These are phyloP conservation scores for Colletotrichum nymphaeae DNA, from an alignment of 2,329 filamentous ascomycete genomes.

Conservation along the genomic window DNA sequence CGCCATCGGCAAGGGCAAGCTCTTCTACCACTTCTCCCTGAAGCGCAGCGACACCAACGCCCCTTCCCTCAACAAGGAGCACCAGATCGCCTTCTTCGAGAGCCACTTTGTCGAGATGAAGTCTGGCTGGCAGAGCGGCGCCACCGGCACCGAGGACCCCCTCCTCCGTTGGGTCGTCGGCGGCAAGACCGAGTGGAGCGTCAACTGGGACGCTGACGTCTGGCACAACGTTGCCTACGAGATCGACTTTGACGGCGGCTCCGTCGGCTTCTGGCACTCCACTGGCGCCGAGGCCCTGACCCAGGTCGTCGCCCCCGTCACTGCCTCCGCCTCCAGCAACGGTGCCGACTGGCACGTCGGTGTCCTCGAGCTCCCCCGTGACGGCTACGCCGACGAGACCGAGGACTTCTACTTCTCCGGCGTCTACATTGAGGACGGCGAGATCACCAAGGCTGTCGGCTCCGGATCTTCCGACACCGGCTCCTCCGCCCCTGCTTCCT, in stretches of 20 bases:
- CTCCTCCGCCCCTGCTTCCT: slow-evolving; percentile 1
- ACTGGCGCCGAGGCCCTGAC: slow-evolving; percentile 68
- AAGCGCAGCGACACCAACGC: slow-evolving; percentile 69
- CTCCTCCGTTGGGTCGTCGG: slow-evolving; percentile 74
- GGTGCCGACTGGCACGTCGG: slow-evolving; percentile 81
- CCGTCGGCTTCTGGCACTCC: slow-evolving; percentile 78
- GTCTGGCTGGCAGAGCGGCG: slow-evolving; percentile 69
- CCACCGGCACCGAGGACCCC: slow-evolving; percentile 56
- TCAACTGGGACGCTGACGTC: slow-evolving; percentile 68
- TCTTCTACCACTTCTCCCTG: slow-evolving; percentile 80
- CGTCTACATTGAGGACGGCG: slow-evolving; percentile 71
- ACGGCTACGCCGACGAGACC: slow-evolving; percentile 61
- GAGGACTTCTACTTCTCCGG: slow-evolving; percentile 82
- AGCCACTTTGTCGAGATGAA: slow-evolving; percentile 82
- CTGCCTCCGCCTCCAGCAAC: slow-evolving; percentile 71
- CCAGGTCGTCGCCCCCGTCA: slow-evolving; percentile 70
- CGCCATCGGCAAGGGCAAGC: slow-evolving; percentile 72
- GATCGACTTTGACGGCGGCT: slow-evolving; percentile 73
- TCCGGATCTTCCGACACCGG: slow-evolving; percentile 21
- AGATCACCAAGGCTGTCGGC: slow-evolving; percentile 44
- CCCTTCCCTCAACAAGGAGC: slow-evolving; percentile 72
- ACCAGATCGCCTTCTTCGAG: slow-evolving; percentile 74
- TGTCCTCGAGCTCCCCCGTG: slow-evolving; percentile 72
- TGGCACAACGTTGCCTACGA: slow-evolving; percentile 84
- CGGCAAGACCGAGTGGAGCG: slow-evolving; percentile 71